These are phyloP conservation scores for Glaciozyma martinii DNA, from an alignment of 768 basidiomycete species.

Conservation along the genomic window DNA sequence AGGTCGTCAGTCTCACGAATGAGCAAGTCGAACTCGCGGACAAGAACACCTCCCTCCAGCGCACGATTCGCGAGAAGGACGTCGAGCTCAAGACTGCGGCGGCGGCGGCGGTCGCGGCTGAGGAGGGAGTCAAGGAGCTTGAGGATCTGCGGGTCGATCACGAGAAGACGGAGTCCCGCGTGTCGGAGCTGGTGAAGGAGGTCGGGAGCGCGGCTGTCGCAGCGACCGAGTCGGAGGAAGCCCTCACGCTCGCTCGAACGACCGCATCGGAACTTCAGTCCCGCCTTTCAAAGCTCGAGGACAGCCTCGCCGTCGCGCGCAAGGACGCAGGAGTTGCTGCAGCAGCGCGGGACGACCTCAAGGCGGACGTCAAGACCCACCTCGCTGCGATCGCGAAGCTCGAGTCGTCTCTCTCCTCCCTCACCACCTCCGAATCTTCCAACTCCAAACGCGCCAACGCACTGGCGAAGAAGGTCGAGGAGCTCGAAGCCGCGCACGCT, in stretches of 20 bases:
- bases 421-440: constrained; percentile 7
- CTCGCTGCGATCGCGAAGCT: constrained; percentile 6
- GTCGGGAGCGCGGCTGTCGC: constrained; percentile 2
- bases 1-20: constrained; percentile 70
- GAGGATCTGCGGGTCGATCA: background rate
- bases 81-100: constrained; percentile 42
- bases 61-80: constrained; percentile 52
- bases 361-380: constrained; percentile 2
- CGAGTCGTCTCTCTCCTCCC: constrained; percentile 3
- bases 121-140: background rate
- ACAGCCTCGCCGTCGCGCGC: constrained; percentile 1
- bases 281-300: background rate
- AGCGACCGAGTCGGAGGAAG: background rate
- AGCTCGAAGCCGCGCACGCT: background rate
- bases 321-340: background rate
- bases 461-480: background rate
- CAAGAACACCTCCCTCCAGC: constrained; percentile 52
- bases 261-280: background rate
- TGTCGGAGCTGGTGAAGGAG: constrained; percentile 7
- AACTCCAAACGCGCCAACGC: constrained; percentile 8
- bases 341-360: background rate
- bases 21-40: constrained; percentile 62
- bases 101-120: background rate
- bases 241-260: background rate
- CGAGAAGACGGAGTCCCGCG: background rate